A percentile compares a stretch with the other conserved stretches of the same genome.
phyloP scores from a whole-genome alignment of 2,329 filamentous ascomycete genomes.

The Aspergillus nomiae region DNA sequence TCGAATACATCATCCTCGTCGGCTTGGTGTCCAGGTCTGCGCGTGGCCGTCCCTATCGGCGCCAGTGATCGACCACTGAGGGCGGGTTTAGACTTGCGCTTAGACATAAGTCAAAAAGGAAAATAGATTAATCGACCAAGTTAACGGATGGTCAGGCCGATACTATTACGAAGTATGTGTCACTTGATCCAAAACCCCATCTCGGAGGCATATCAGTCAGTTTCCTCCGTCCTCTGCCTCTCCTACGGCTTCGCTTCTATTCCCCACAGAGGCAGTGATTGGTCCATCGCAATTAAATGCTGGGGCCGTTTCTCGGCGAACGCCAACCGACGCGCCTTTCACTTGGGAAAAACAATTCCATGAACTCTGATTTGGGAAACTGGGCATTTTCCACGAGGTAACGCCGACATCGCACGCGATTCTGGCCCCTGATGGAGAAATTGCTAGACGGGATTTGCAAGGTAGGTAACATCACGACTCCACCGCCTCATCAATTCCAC shows the following conservation, averaged over 20 bases:
- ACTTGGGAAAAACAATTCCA: constrained; percentile 11
- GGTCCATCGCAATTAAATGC: constrained; percentile 16
- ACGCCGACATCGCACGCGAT: constrained; percentile 1
- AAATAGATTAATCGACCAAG: constrained; percentile 5
- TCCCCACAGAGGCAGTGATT: constrained; percentile 13
- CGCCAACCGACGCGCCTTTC: constrained; percentile 15
- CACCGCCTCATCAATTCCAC: not conserved
- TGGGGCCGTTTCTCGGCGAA: constrained; percentile 24
- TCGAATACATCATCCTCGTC: not conserved
- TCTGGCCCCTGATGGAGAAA: constrained; percentile 1
- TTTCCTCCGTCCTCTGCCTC: constrained; percentile 2
- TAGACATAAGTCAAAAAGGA: constrained; percentile 5
- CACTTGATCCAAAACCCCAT: constrained; percentile 9
- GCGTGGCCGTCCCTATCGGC: not conserved
- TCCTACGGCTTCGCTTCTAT: constrained; percentile 3
- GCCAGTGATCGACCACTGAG: constrained; percentile 6
- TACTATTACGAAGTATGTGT: constrained; percentile 10
- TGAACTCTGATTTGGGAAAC: constrained; percentile 2
- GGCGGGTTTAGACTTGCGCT: constrained; percentile 1
- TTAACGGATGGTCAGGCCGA: constrained; percentile 7
- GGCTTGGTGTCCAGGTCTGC: not conserved
- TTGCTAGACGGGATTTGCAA: not conserved
- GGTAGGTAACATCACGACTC: not conserved
- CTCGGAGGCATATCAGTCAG: not conserved
- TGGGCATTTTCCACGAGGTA: constrained; percentile 1